Conservation (phyloP, 192 early-diverging fungal genomes). For the Phlyctochytrium bullatum region DNA sequence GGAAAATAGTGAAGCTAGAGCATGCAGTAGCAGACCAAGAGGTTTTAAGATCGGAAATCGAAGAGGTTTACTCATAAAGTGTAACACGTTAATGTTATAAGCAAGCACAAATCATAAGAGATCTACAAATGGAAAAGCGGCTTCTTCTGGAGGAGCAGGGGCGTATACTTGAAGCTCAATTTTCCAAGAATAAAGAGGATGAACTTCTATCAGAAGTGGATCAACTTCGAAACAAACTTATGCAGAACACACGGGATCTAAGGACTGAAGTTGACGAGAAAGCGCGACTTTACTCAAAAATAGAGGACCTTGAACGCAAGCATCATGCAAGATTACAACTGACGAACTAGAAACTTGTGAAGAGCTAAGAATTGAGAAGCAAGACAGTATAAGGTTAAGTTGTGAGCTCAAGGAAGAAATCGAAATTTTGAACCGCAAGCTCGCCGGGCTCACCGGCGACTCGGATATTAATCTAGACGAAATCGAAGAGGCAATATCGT, state of each 20-base stretch:
- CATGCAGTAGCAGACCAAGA: constrained; percentile 19
- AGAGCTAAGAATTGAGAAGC: constrained; percentile 23
- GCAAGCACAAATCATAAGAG: constrained; percentile 46
- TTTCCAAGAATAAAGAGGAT: constrained; percentile 37
- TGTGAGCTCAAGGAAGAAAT: constrained; percentile 42
- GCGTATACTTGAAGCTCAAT: constrained; percentile 38
- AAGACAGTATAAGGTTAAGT: constrained; percentile 19
- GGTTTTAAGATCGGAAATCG: constrained; percentile 12
- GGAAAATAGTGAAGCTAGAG: constrained; percentile 35
- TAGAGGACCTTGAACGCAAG: constrained; percentile 11
- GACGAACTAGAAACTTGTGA: constrained; percentile 9
- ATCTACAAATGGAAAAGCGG: constrained; percentile 45
- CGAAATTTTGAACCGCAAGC: constrained; percentile 30
- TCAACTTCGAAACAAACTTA: constrained; percentile 29
- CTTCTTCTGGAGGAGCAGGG: constrained; percentile 47
- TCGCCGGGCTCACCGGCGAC: constrained; percentile 29
- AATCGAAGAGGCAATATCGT: constrained; percentile 53
- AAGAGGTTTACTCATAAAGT: constrained; percentile 22
- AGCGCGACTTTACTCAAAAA: constrained; percentile 15
- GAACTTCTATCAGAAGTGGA: constrained; percentile 39
- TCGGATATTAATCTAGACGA: constrained; percentile 41
- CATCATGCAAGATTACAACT: not conserved
- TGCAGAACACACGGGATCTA: constrained; percentile 28
- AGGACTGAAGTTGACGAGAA: constrained; percentile 35
- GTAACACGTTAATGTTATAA: no score